Evolutionary conservation across 148 eudicot species (phyloP), one percentile per base, ranked within the genome.

Genomic region (Camellia granthamiana): DNA sequence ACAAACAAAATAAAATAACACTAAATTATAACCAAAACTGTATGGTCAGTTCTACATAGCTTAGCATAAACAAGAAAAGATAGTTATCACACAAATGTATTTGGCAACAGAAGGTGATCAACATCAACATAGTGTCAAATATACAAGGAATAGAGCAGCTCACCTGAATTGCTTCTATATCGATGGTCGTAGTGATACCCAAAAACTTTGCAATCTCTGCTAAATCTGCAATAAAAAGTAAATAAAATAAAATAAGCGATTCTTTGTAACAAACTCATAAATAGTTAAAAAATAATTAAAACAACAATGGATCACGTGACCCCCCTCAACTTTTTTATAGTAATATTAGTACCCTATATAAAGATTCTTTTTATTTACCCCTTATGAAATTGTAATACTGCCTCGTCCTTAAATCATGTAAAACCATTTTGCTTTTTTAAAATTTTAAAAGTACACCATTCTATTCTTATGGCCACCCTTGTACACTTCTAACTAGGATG

Each of bases 161-260:
- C 80, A 96, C 98, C 86, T 93, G 99, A 82, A 96, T 93, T 80
- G 88, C 92, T 91, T 93, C 97, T 66, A 90, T 92, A 80, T 96
- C 98, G 60, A 91, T 87, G 11, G 88, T 91, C 11, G 93, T 87
- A 54, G 98, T 96, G 47, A 96, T 90, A 68, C 98, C 99, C 85
- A 96, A 79, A 92, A 96, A 96, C 85, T 93, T 96, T 7, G 99
- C 99, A 54, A 96, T 96, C 88, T 96, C 99, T 21, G 98, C 98
- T 83, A 96, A 90, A 82, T 96, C 99, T 96, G 92, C 61, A 83
- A 74, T 21, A 80, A 30, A 30, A 30, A 30, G 38, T 30, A 30
- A 30, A 30, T 30, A 30, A 30, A 30, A 30, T 30, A 30, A 30
- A 30, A 30, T 30, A 30, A 47, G 54, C 14, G 8, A 59, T 61